These are phyloP conservation scores for Aspergillus bridgeri DNA, from an alignment of 495 filamentous ascomycete genomes.

Conservation along the genomic window DNA sequence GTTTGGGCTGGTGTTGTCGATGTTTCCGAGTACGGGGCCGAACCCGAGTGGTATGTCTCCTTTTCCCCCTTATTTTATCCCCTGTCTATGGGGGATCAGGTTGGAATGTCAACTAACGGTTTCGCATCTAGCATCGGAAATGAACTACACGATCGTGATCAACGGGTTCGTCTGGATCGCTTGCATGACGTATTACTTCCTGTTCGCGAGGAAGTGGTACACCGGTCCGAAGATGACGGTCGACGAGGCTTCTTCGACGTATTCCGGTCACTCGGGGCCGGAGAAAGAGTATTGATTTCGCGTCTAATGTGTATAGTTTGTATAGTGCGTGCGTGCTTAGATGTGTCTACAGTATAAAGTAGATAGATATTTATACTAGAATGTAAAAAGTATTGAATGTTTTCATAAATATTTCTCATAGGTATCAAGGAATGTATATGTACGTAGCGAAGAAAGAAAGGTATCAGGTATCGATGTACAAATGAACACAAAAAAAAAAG, in stretches of 20 bases:
- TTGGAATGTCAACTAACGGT: conserved; percentile 8
- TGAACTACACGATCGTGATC: conserved; percentile 68
- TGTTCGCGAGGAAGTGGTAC: conserved; percentile 68
- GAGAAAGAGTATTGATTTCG: too few relatives aligned
- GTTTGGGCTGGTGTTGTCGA: conserved; percentile 52
- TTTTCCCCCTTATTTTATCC: not conserved
- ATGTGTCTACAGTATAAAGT: too few relatives aligned
- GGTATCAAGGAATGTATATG: too few relatives aligned
- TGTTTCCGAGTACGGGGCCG: conserved; percentile 54
- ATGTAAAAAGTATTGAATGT: too few relatives aligned
- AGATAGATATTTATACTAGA: too few relatives aligned
- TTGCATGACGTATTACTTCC: conserved; percentile 58
- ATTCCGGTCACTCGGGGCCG: not conserved
- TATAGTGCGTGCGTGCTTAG: too few relatives aligned
- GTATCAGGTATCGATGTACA: too few relatives aligned
- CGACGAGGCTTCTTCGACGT: conserved; percentile 23
- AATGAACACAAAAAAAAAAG: too few relatives aligned
- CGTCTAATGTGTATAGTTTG: too few relatives aligned
- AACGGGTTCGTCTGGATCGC: conserved; percentile 62
- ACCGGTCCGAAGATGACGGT: conserved; percentile 70
- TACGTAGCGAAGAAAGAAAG: too few relatives aligned
- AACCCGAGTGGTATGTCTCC: conserved; percentile 43
- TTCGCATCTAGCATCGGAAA: conserved; percentile 37
- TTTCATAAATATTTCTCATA: too few relatives aligned
- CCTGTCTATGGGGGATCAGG: not conserved